Evolutionary conservation across 225 moss, liverwort and hornwort species (phyloP), one percentile per base, ranked within the genome.

Genomic region (Physcomitrellopsis africana): DNA sequence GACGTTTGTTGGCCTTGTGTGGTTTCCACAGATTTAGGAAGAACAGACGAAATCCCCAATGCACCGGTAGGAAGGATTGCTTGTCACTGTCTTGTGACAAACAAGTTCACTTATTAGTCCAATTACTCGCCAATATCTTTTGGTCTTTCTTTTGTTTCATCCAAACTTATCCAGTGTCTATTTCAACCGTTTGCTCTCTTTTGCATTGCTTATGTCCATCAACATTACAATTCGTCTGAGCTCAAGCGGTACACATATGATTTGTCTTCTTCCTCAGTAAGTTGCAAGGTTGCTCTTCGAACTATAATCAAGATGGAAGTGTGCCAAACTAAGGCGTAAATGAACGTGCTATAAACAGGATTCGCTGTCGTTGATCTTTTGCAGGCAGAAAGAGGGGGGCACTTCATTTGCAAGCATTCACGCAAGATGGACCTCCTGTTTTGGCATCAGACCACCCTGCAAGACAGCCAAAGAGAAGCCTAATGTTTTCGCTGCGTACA

Each of bases 361-460:
- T 13, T n/a, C 9, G 15, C 2, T 56, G 10, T 63, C 13, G 41
- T 10, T 64, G 19, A 42, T 10, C 19, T 8, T 78, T 44, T 2
- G 12, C 83, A 83, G 83, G 72, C 65, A 45, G 76, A 76, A 70
- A 49, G 12, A 11, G 61, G 15, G 49, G 19, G 29, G 44, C 67
- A 17, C 8, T 37, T 63, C 24, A 61, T 54, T 59, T 73, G 43
- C 52, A 45, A 51, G 43, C 51, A 23, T 32, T 54, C 1, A 46
- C 47, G 15, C 12, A 65, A 22, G 68, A 37, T 37, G 32, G 4
- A 37, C 54, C 63, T 59, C 54, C 54, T 23, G 1, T 27, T 60
- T 43, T 82, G 5, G 80, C 82, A 54, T 61, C 83, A 59, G 86
- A 89, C 60, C 86, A 89, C 53, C 88, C 88, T 63, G 81, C 83